Percentiles rank a stretch among this genome's conserved stretches.
These are phyloP conservation scores for Ehretia macrophylla DNA, from an alignment of 257 asterid genomes.

Conservation along the genomic window DNA sequence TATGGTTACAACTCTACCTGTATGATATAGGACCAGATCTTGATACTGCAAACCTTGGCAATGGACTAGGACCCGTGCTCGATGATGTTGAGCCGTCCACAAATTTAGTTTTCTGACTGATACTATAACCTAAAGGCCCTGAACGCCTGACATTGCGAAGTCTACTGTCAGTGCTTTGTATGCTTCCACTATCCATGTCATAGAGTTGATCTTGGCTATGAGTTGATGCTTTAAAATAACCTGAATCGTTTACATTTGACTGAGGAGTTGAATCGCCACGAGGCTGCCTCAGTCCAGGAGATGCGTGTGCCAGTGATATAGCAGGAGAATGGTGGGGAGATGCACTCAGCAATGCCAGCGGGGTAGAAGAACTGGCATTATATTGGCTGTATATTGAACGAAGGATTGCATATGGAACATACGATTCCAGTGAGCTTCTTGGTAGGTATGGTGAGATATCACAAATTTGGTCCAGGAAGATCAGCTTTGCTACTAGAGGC, in stretches of 20 bases:
- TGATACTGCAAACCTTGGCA: constrained; percentile 92
- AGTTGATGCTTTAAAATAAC: constrained; percentile 54
- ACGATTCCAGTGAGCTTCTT: constrained; percentile 77
- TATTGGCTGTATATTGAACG: constrained; percentile 89
- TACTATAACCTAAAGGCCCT: constrained; percentile 86
- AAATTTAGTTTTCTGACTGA: constrained; percentile 56
- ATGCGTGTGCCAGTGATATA: constrained; percentile 57
- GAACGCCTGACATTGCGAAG: constrained; percentile 64
- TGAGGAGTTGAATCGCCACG: constrained; percentile 56
- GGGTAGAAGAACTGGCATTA: constrained; percentile 58
- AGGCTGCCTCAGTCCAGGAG: constrained; percentile 67
- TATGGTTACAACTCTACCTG: constrained; percentile 35
- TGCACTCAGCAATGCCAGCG: constrained; percentile 42
- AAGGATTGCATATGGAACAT: constrained; percentile 71
- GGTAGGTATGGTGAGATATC: constrained; percentile 81
- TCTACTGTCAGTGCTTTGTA: constrained; percentile 45
- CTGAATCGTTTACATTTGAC: constrained; percentile 45
- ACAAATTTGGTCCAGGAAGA: constrained; percentile 85
- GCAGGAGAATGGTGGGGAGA: constrained; percentile 88
- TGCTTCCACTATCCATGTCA: constrained; percentile 42
- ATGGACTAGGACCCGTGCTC: constrained; percentile 84
- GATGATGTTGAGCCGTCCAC: constrained; percentile 79
- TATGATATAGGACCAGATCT: constrained; percentile 92
- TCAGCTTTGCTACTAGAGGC: constrained; percentile 77
- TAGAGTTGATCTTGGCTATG: constrained; percentile 57